Conservation (phyloP, 1,284 basidiomycete species). For the Phenoliferia sp. region DNA sequence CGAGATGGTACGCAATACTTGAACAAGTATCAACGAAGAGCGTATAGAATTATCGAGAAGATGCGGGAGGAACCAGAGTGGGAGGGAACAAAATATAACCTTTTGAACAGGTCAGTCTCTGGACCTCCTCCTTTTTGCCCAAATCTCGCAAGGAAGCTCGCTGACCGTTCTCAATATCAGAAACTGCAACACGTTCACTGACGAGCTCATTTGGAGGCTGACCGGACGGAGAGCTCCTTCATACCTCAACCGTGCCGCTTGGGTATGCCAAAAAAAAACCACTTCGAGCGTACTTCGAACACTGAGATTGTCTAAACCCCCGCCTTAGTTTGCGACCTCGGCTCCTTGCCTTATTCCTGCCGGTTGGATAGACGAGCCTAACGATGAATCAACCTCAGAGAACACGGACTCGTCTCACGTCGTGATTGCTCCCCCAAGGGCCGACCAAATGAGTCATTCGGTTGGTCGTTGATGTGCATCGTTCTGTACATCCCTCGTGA, state of each 20-base stretch:
- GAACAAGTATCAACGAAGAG: conserved; percentile 13
- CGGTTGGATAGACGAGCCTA: conserved; percentile 26
- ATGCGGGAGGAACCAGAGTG: conserved; percentile 30
- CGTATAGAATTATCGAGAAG: conserved; percentile 24
- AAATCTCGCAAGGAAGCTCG: too few relatives aligned
- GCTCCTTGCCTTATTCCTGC: conserved; percentile 28
- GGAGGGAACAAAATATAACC: conserved; percentile 29
- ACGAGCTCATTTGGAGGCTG: conserved; percentile 33
- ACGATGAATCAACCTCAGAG: background rate
- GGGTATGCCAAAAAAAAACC: too few relatives aligned
- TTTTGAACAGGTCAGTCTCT: conserved; percentile 22
- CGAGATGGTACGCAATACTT: conserved; percentile 23
- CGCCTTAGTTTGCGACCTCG: conserved; percentile 30
- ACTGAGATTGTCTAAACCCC: too few relatives aligned
- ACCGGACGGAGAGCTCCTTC: conserved; percentile 33
- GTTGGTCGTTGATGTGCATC: too few relatives aligned
- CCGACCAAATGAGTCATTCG: background rate
- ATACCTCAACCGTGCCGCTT: conserved; percentile 36
- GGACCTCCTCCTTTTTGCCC: too few relatives aligned
- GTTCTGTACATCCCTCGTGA: too few relatives aligned
- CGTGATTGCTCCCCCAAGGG: background rate
- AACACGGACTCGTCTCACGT: background rate
- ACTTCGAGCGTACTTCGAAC: too few relatives aligned
- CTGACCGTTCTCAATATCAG: too few relatives aligned
- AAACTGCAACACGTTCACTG: conserved; percentile 40